phyloP scores from a whole-genome alignment of 257 asterid genomes.

The Solanum raphanifolium region DNA sequence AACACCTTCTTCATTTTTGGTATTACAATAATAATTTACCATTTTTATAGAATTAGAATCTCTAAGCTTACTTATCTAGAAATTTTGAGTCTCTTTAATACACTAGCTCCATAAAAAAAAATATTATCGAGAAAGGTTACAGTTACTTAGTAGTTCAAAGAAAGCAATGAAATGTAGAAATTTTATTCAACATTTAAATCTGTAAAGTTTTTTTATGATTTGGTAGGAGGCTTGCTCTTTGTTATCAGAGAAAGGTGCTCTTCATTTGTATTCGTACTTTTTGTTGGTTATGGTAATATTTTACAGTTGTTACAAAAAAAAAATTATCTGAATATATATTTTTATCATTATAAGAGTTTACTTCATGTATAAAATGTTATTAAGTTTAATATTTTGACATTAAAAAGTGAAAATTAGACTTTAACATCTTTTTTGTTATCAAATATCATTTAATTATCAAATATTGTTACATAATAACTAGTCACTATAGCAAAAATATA shows the following conservation, averaged over 20 bases:
- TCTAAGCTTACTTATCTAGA: not conserved
- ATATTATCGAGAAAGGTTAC: not conserved
- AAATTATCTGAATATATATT: too few species aligned
- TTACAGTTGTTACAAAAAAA: too few species aligned
- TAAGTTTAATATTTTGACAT: not conserved
- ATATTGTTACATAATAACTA: not conserved
- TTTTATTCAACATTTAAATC: too few species aligned
- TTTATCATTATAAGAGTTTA: not conserved
- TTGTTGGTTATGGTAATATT: too few species aligned
- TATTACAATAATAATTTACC: not conserved
- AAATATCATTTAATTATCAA: not conserved
- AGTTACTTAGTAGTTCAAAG: too few species aligned
- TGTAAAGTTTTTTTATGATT: too few species aligned
- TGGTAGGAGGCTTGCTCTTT: too few species aligned
- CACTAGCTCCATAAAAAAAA: not conserved
- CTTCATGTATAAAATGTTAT: not conserved
- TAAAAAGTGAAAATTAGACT: not conserved
- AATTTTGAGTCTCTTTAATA: not conserved
- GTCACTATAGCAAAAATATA: not conserved
- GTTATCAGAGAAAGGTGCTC: too few species aligned
- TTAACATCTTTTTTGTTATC: not conserved
- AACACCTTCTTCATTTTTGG: not conserved
- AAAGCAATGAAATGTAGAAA: too few species aligned
- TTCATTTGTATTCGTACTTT: too few species aligned
- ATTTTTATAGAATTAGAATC: not conserved